Base-by-base conservation (phyloP, 345 rosid genomes). In the Pistacia integerrima region DNA sequence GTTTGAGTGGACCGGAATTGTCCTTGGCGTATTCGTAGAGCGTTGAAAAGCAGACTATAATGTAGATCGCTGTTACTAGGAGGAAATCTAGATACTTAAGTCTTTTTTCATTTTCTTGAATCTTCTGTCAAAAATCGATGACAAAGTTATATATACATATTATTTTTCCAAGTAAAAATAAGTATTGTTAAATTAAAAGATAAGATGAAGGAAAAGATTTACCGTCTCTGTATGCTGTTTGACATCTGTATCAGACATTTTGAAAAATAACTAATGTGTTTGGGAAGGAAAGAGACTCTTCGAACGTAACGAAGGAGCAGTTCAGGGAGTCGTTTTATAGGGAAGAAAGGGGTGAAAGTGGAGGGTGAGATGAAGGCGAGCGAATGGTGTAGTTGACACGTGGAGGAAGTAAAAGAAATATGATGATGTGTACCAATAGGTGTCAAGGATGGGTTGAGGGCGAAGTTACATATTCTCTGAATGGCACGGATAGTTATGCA, bases 11-110 rank as follows among this genome's bases (percentile, higher is more conserved):
- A 67, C 95, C 97, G 71, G 94, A 79, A 82, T 84, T 88, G 25
- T 89, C 88, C 77, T 93, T 94, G n/a, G 92, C 93, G 76, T 82
- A 86, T 69, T 88, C 93, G 72, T 90, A 91, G 46, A 91, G 13
- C 48, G 77, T 81, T 13, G 79, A 77, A 74, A 90, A 80, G 80
- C 88, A 89, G 14, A 84, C 77, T 28, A 74, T 59, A 11, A 73
- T 76, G 77, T 90, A 87, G 63, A 86, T 70, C 73, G 81, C 87
- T 5, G 88, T 87, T 20, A 68, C 75, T 79, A 82, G 86, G 35
- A 93, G 85, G 74, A 91, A 91, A 54, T 85, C 90, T 38, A 94
- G 78, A 86, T 91, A 88, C 78, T 87, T 86, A 30, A 91, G 90
- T 13, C 82, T 79, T 74, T 81, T 74, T 54, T 78, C 85, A 51